phyloP scores from a whole-genome alignment of 2,329 filamentous ascomycete species.

The Colletotrichum ledebouriae region DNA sequence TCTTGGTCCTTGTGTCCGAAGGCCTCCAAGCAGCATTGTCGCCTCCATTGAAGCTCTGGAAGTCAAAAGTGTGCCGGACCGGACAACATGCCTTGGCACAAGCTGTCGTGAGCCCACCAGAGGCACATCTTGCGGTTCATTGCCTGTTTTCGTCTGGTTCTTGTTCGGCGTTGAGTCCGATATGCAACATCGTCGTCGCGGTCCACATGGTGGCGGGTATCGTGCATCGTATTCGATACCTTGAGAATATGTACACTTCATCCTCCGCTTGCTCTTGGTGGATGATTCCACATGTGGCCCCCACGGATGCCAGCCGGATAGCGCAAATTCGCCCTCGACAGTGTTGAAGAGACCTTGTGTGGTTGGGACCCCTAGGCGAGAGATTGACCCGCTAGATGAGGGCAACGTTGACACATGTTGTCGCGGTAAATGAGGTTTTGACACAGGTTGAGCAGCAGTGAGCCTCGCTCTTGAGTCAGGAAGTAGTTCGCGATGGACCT shows the following conservation, averaged over 20 bases:
- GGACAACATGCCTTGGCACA: conserved; percentile 22
- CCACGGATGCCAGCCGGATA: conserved; percentile 37
- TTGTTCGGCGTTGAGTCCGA: conserved; percentile 1
- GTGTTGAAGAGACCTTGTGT: neutral
- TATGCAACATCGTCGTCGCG: conserved; percentile 26
- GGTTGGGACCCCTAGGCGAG: conserved; percentile 14
- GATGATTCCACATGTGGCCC: conserved; percentile 36
- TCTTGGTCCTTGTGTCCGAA: conserved; percentile 22
- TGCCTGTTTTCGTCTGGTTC: conserved; percentile 16
- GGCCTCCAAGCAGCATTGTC: conserved; percentile 5
- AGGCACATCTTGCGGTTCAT: conserved; percentile 25
- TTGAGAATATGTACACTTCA: neutral
- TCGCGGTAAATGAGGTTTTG: conserved; percentile 12
- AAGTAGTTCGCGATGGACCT: neutral
- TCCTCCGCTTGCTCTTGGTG: neutral
- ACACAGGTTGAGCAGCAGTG: conserved; percentile 8
- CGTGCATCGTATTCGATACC: conserved; percentile 36
- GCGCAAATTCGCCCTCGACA: neutral
- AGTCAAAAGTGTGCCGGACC: conserved; percentile 6
- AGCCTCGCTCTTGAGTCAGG: conserved; percentile 37
- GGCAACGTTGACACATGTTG: conserved; percentile 12
- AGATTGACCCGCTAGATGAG: conserved; percentile 27
- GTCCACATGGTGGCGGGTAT: conserved; percentile 38
- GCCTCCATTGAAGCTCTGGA: conserved; percentile 24
- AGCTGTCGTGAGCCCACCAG: conserved; percentile 9